These are phyloP conservation scores for Ampelomyces quisqualis DNA, from an alignment of 2,329 filamentous ascomycete species.

Conservation along the genomic window DNA sequence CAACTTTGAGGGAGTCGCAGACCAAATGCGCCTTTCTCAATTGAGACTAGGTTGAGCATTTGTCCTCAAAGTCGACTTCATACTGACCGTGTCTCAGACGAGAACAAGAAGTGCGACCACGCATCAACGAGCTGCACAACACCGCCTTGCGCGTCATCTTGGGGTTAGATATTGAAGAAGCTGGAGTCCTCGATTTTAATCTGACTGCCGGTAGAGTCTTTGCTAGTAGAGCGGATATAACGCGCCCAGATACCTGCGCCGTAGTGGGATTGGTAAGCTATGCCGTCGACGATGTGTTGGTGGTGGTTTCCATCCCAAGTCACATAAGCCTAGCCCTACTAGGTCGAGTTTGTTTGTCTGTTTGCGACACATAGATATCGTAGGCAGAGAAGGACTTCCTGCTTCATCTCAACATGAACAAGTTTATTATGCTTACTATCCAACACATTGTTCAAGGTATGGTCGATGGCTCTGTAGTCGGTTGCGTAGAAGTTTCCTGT, in stretches of 20 bases:
- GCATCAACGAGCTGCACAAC: slow-evolving; percentile 45
- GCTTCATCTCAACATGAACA: too few relatives aligned
- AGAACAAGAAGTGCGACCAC: slow-evolving; percentile 45
- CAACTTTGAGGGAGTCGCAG: slow-evolving; percentile 42
- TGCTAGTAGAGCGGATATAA: slow-evolving; percentile 43
- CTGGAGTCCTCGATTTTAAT: slow-evolving; percentile 46
- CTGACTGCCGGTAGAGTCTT: slow-evolving; percentile 41
- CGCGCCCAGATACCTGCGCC: slow-evolving; percentile 44
- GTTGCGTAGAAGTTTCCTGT: slow-evolving; percentile 47
- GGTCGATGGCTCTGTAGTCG: slow-evolving; percentile 44
- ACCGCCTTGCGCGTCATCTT: slow-evolving; percentile 44
- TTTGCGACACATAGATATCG: too few relatives aligned
- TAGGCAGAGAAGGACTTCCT: too few relatives aligned
- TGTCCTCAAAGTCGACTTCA: too few relatives aligned
- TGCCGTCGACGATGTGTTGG: slow-evolving; percentile 47
- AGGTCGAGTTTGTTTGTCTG: too few relatives aligned
- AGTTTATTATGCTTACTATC: too few relatives aligned
- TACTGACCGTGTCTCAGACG: too few relatives aligned
- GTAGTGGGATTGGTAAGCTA: slow-evolving; percentile 48
- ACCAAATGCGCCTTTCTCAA: slow-evolving; percentile 42
- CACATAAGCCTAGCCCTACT: too few relatives aligned
- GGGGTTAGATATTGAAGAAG: slow-evolving; percentile 48
- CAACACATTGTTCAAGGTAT: too few relatives aligned
- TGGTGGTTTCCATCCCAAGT: too few relatives aligned
- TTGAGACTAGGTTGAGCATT: slow-evolving; percentile 43